These are phyloP conservation scores for Elaeis guineensis DNA, from an alignment of 176 grass and related monocot genomes.

Conservation along the genomic window DNA sequence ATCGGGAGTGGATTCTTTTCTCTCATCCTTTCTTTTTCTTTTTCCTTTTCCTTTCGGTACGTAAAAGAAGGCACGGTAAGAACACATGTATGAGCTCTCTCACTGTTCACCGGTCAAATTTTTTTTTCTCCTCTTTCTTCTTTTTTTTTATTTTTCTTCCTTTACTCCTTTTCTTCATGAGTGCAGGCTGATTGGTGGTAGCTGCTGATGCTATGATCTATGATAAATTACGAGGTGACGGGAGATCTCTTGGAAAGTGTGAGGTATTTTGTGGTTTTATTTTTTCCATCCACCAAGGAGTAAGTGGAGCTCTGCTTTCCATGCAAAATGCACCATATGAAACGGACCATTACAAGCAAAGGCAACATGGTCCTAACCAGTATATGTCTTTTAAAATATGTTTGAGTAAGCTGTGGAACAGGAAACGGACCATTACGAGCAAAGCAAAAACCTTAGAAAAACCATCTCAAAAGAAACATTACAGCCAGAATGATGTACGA, in stretches of 20 bases:
- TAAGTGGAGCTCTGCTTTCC: constrained; percentile 12
- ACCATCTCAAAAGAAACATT: no score
- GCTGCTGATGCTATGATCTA: neutral
- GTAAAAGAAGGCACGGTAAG: no score
- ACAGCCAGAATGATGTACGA: no score
- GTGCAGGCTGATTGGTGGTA: neutral
- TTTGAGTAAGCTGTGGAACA: neutral
- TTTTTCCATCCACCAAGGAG: neutral
- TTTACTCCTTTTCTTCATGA: neutral
- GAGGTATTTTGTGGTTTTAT: no score
- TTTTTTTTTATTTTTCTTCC: neutral
- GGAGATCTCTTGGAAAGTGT: constrained; percentile 3
- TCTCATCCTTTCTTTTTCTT: no score
- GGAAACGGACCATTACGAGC: neutral
- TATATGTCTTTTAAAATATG: neutral
- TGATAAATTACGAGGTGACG: neutral
- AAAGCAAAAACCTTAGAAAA: no score
- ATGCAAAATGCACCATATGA: constrained; percentile 9
- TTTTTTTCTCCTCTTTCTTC: neutral
- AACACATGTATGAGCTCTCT: no score
- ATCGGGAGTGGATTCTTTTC: no score
- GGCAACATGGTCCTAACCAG: constrained; percentile 1
- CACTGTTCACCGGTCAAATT: neutral
- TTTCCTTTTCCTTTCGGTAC: no score
- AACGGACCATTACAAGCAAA: neutral